phyloP scores from a whole-genome alignment of 2,329 filamentous ascomycete species.

The Fusarium dimerum region DNA sequence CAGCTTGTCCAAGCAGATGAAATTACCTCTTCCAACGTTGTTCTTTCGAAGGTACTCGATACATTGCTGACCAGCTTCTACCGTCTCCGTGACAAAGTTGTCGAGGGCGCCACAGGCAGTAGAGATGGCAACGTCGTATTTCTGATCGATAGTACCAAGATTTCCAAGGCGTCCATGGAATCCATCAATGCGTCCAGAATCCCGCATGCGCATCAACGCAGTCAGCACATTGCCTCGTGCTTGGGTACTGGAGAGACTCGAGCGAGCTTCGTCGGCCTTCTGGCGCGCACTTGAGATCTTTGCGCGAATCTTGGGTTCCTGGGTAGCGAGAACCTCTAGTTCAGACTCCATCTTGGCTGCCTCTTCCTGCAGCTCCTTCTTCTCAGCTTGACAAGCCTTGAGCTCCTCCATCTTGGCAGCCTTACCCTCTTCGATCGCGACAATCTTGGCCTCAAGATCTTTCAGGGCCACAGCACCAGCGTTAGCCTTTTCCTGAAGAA shows the following conservation, averaged over 20 bases:
- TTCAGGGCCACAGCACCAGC: slow-evolving; percentile 81
- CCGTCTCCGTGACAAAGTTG: slow-evolving; percentile 95
- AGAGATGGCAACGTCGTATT: slow-evolving; percentile 97
- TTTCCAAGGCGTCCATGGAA: slow-evolving; percentile 96
- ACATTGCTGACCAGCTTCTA: slow-evolving; percentile 95
- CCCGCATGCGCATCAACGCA: slow-evolving; percentile 90
- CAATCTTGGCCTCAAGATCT: slow-evolving; percentile 80
- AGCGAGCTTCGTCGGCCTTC: slow-evolving; percentile 93
- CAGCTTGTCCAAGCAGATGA: slow-evolving; percentile 91
- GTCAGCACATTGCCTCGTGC: slow-evolving; percentile 91
- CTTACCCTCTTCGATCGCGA: slow-evolving; percentile 69
- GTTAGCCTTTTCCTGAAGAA: slow-evolving; percentile 85
- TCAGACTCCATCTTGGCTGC: slow-evolving; percentile 70
- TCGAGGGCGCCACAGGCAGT: slow-evolving; percentile 90
- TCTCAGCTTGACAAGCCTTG: slow-evolving; percentile 73
- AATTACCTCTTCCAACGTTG: slow-evolving; percentile 93
- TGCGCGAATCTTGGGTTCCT: slow-evolving; percentile 79
- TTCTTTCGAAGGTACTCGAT: slow-evolving; percentile 98
- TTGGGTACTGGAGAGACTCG: slow-evolving; percentile 85
- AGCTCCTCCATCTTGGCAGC: slow-evolving; percentile 72
- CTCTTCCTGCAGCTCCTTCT: slow-evolving; percentile 72
- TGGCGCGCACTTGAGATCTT: slow-evolving; percentile 88
- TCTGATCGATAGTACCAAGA: slow-evolving; percentile 87
- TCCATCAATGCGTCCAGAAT: slow-evolving; percentile 94
- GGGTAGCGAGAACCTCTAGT: slow-evolving; percentile 68